These are phyloP conservation scores for Boletellus emodensis DNA, from an alignment of 768 basidiomycete species.

Conservation along the genomic window DNA sequence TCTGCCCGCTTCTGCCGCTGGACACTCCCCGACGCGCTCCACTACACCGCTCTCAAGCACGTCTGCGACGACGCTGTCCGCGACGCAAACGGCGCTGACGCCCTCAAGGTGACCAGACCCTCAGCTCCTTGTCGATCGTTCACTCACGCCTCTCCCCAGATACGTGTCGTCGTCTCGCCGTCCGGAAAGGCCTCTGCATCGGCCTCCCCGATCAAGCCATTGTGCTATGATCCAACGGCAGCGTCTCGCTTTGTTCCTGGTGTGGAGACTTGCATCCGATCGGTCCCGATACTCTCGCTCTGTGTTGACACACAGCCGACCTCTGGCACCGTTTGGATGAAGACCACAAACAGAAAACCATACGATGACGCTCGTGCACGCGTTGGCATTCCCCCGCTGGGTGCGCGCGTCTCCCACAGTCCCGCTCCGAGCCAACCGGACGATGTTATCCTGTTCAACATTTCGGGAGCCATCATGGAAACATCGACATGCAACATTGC, in stretches of 20 bases:
- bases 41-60: conserved; percentile 37
- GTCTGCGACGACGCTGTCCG: conserved; percentile 46
- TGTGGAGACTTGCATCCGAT: conserved; percentile 22
- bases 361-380: conserved; percentile 66
- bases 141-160: conserved; percentile 30
- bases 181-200: conserved; percentile 37
- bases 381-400: conserved; percentile 39
- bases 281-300: conserved; percentile 41
- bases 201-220: conserved; percentile 29
- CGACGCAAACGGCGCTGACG: conserved; percentile 12
- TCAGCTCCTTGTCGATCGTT: background rate
- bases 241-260: conserved; percentile 35
- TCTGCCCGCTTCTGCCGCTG: conserved; percentile 53
- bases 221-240: conserved; percentile 39
- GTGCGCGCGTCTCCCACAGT: background rate
- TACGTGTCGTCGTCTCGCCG: conserved; percentile 49
- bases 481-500: conserved; percentile 71
- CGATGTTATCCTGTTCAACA: conserved; percentile 67
- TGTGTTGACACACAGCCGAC: conserved; percentile 55
- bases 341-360: conserved; percentile 59
- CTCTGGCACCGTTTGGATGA: conserved; percentile 50
- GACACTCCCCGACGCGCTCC: conserved; percentile 34
- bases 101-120: conserved; percentile 24
- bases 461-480: conserved; percentile 51
- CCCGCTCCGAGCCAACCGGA: conserved; percentile 18